A percentile compares a stretch with the other conserved stretches of the same genome.
phyloP scores from a whole-genome alignment of 805 yeast genomes.

The Scheffersomyces spartinae region DNA sequence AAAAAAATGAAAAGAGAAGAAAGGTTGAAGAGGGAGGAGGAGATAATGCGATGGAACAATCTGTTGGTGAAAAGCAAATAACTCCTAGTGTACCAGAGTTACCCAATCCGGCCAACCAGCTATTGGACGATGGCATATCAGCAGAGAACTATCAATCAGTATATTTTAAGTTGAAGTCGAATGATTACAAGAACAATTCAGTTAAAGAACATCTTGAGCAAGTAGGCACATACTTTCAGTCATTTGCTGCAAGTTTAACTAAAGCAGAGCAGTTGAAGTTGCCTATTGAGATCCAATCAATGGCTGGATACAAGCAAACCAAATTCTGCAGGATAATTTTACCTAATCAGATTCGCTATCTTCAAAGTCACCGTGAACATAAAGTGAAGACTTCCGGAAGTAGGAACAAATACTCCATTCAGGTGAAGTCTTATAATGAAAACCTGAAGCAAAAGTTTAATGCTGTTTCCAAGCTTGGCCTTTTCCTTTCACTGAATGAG shows the following conservation, averaged over 20 bases:
- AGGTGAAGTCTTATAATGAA: slow-evolving; percentile 51
- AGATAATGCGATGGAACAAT: too few relatives aligned
- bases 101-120: slow-evolving; percentile 34
- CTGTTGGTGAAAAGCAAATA: too few relatives aligned
- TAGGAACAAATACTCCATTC: too few relatives aligned
- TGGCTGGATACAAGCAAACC: slow-evolving; percentile 14
- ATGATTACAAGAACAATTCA: slow-evolving; percentile 31
- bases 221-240: slow-evolving; percentile 9
- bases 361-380: too few relatives aligned
- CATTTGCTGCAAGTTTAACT: slow-evolving; percentile 1
- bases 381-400: too few relatives aligned
- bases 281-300: slow-evolving; percentile 12
- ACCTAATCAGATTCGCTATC: slow-evolving; percentile 21
- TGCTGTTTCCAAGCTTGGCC: slow-evolving; percentile 62
- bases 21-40: too few relatives aligned
- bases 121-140: slow-evolving; percentile 25
- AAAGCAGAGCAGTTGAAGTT: slow-evolving; percentile 3
- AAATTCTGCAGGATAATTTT: slow-evolving; percentile 19
- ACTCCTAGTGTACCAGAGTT: too few relatives aligned
- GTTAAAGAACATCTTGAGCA: slow-evolving; percentile 13
- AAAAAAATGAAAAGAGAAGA: too few relatives aligned
- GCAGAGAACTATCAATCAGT: slow-evolving; percentile 42
- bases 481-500: slow-evolving; percentile 27
- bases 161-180: slow-evolving; percentile 34
- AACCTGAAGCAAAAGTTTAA: slow-evolving; percentile 44